Evolutionary conservation across 2,329 filamentous ascomycete genomes (phyloP), one percentile per base, ranked within the genome.

Genomic region (Epichloe gansuensis): DNA sequence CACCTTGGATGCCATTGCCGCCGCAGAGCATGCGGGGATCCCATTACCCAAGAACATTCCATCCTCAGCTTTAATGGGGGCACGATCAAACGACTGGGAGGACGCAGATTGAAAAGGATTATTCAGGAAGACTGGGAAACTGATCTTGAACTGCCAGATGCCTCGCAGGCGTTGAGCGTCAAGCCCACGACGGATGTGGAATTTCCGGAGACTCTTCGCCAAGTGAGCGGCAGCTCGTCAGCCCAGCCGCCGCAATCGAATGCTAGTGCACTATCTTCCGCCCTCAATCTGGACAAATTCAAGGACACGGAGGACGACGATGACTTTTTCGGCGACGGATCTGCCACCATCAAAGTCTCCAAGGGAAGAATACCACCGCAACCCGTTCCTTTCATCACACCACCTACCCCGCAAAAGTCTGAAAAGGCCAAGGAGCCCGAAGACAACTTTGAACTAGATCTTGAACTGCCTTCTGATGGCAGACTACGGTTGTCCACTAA

Each of bases 1-100:
- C 1, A 94, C 86, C 9, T 72, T 84, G 60, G 86, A 94, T 64
- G 91, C 93, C 55, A 91, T 98, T 61, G 81, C 87, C 25, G 87
- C 89, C 6, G 91, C 91, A 37, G 86, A 89, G 63, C 84, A 83
- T 65, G 91, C 90, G 28, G 93, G 93, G 59, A 95, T 98, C 58
- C 91, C 93, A 6, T 81, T 97, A 52, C 93, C 93, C 31, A 75
- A 81, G 50, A 91, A 91, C 64, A 82, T 97, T 35, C 90, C 91
- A 1, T 82, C 87, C 34, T 95, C 91, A 21, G 93, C 93, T 34
- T 74, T 98, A 43, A 80, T 93, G 66, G 91, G 91, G 93, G 93
- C 50, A 91, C 90, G 9, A 97, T 97, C 64, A 95, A 94, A 72
- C 79, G 91, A 60, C 76, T 97, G 37, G 91, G 91, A 48, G 82